Evolutionary conservation across 2,329 filamentous ascomycete genomes (phyloP), one percentile per base, ranked within the genome.

Genomic region (Fusarium chlamydosporum): DNA sequence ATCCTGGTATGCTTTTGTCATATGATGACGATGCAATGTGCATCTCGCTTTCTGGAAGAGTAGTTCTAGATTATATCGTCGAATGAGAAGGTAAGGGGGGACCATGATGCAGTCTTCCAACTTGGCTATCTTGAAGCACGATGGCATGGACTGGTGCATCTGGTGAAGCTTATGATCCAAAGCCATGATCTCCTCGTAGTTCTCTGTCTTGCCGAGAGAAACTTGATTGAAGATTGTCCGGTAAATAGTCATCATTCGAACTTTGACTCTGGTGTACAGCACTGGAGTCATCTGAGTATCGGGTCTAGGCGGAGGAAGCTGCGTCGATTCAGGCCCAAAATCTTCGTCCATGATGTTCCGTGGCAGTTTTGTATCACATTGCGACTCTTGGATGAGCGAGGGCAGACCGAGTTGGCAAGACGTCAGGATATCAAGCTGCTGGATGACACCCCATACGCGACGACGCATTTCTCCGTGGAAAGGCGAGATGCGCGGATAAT

Each of bases 401-500:
- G 70, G 70, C 0, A 72, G 7, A 0, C 70, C 65, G 1, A 72
- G 40, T 11, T 72, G 70, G 0, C 55, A 63, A 5, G 70, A 72
- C 0, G 58, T 69, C 6, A 69, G 6, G 8, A 60, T 55, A 9
- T 72, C 70, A 11, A 72, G 56, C 3, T 71, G 65, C 1, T 55
- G 40, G 0, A 72, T 18, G 2, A 67, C 38, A 12, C 57, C 61
- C 70, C 67, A 72, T 0, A 71, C 35, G 1, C 70, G 53, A 7
- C 70, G 56, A 2, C 70, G 41, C 70, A 72, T 72, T 40, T 72
- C 70, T 1, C 60, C 70, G 0, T 71, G 52, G 4, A 72, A 72
- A 0, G 70, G 61, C 0, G 64, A 59, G 0, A 72, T 64, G 2
- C 60, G 43, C 0, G 59, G 40, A 6, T 64, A 61, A 5, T 63